Evolutionary conservation across 31 red algal species (phyloP).

Genomic region (Asparagopsis taxiformis): DNA sequence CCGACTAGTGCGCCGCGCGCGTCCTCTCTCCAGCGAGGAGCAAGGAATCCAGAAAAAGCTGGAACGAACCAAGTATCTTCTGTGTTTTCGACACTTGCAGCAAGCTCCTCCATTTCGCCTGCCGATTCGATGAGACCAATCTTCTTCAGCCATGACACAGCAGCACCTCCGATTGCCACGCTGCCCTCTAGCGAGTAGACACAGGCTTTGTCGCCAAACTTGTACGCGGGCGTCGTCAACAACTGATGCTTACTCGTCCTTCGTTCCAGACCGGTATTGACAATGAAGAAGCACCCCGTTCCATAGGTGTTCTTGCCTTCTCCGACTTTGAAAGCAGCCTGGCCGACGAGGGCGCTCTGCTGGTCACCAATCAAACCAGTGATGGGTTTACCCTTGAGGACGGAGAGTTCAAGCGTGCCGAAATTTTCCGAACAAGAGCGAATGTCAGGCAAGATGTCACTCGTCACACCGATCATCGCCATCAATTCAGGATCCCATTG

Average conservation of each 20-base stretch:
- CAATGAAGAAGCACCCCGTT: conserved; percentile 92
- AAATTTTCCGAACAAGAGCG: conserved; percentile 63
- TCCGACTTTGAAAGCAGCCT: conserved; percentile 68
- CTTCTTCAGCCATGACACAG: conserved; percentile 80
- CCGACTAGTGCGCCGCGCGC: conserved; percentile 87
- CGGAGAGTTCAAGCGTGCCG: conserved; percentile 51
- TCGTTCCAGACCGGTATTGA: conserved; percentile 77
- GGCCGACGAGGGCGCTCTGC: conserved; percentile 92
- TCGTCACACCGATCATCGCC: conserved; percentile 51
- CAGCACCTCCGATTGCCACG: conserved; percentile 78
- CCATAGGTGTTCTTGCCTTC: conserved; percentile 91
- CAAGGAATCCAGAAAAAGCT: conserved; percentile 89
- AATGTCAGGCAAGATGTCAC: conserved; percentile 71
- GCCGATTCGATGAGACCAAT: conserved; percentile 63
- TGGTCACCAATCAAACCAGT: conserved; percentile 92
- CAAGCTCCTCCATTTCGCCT: conserved; percentile 69
- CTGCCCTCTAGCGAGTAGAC: conserved; percentile 89
- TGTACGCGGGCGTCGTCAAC: conserved; percentile 85
- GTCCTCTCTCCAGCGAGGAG: conserved; percentile 87
- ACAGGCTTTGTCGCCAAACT: conserved; percentile 49
- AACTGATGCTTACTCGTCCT: conserved; percentile 53
- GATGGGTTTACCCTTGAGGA: conserved; percentile 63
- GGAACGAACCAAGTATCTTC: conserved; percentile 89
- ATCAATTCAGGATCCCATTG: conserved; percentile 77
- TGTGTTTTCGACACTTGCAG: conserved; percentile 57